Percentiles rank a stretch among this genome's conserved stretches.
phyloP scores from a whole-genome alignment of 2,329 filamentous ascomycete species.

The Colletotrichum sp. region DNA sequence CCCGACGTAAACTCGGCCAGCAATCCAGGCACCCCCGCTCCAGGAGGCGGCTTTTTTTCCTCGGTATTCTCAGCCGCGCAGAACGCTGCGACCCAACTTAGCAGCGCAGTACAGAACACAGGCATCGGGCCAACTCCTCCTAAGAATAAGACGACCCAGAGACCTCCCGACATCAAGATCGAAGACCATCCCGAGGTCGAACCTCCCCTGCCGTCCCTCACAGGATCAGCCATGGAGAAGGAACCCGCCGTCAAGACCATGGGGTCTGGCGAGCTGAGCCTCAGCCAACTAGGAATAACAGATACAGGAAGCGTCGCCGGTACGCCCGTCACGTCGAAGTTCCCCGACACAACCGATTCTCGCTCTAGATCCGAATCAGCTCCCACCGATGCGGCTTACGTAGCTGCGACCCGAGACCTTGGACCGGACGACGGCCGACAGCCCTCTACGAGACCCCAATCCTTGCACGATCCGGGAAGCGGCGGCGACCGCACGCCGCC shows the following conservation, averaged over 20 bases:
- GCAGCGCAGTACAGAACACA: constrained; percentile 74
- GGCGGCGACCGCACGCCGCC: constrained; percentile 70
- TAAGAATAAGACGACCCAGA: constrained; percentile 42
- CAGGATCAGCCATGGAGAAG: constrained; percentile 48
- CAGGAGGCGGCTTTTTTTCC: constrained; percentile 83
- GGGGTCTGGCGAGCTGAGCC: constrained; percentile 85
- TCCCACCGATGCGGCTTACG: constrained; percentile 48
- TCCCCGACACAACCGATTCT: constrained; percentile 52
- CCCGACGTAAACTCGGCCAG: constrained; percentile 65
- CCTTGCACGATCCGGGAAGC: constrained; percentile 53
- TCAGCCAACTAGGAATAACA: constrained; percentile 84
- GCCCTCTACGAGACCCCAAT: constrained; percentile 48
- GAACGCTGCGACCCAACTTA: constrained; percentile 81
- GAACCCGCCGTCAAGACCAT: constrained; percentile 87
- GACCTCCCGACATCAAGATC: constrained; percentile 34
- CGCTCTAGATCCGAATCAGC: constrained; percentile 64
- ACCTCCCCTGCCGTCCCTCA: constrained; percentile 30
- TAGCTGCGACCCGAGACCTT: constrained; percentile 36
- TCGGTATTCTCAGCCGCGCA: constrained; percentile 92
- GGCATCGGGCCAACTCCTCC: constrained; percentile 49
- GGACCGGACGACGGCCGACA: constrained; percentile 35
- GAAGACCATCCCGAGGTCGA: constrained; percentile 49
- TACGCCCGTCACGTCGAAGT: constrained; percentile 62
- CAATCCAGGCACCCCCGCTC: constrained; percentile 52
- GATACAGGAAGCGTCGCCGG: constrained; percentile 60